Evolutionary conservation across 257 asterid genomes (phyloP).

Genomic region (Nicotiana tabacum): DNA sequence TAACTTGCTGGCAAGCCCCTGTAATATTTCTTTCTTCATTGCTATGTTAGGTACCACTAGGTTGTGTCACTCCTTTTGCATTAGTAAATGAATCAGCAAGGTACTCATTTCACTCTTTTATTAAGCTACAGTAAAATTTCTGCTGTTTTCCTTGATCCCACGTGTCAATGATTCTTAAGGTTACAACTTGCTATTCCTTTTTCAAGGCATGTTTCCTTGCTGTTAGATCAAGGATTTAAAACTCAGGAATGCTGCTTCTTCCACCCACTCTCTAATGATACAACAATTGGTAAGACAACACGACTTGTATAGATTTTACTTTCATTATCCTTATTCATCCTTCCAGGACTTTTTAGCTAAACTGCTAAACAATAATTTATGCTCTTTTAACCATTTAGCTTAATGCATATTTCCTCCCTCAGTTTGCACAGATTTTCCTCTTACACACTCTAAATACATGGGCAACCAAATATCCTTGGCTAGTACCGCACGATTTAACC

Average conservation of each 20-base stretch:
- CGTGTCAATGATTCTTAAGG: not conserved
- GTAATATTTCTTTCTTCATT: constrained; percentile 10
- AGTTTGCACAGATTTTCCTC: too few relatives aligned
- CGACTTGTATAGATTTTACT: constrained; percentile 3
- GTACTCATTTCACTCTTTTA: constrained; percentile 27
- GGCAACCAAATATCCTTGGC: too few relatives aligned
- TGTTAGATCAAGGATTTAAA: constrained; percentile 80
- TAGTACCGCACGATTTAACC: too few relatives aligned
- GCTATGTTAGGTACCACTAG: constrained; percentile 69
- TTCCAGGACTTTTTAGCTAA: not conserved
- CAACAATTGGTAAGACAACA: constrained; percentile 55
- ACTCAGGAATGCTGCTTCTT: constrained; percentile 65
- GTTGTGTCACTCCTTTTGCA: constrained; percentile 92
- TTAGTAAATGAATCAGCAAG: constrained; percentile 83
- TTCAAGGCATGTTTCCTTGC: constrained; percentile 71
- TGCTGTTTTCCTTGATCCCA: not conserved
- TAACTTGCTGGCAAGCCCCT: not conserved
- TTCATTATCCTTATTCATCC: not conserved
- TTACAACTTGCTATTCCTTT: constrained; percentile 18
- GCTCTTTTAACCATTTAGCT: too few relatives aligned
- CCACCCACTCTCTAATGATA: constrained; percentile 90
- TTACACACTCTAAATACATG: too few relatives aligned
- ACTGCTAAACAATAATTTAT: not conserved
- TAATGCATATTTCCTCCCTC: too few relatives aligned
- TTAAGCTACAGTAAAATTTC: not conserved